phyloP scores from a whole-genome alignment of 257 asterid genomes.

The Fraxinus pennsylvanica region DNA sequence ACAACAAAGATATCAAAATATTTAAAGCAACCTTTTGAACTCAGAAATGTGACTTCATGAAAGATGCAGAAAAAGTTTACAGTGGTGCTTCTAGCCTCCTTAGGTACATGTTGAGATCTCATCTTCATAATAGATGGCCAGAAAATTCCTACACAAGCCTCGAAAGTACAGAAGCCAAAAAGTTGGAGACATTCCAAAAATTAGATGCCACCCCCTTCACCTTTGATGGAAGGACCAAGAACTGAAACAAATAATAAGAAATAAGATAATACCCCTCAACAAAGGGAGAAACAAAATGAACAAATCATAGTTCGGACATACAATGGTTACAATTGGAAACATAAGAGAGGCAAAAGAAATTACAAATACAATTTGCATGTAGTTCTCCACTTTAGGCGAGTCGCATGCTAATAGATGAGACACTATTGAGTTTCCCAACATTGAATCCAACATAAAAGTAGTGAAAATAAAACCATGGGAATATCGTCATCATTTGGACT shows the following conservation, averaged over 20 bases:
- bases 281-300: conserved; percentile 6
- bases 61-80: conserved; percentile 69
- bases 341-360: conserved; percentile 72
- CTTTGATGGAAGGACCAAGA: too few species aligned
- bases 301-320: conserved; percentile 30
- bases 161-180: too few species aligned
- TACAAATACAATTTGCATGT: conserved; percentile 54
- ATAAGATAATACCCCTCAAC: conserved; percentile 12
- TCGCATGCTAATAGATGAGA: not conserved
- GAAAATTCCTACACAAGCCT: too few species aligned
- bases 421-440: conserved; percentile 9
- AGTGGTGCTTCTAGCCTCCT: conserved; percentile 72
- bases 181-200: too few species aligned
- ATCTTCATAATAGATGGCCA: too few species aligned
- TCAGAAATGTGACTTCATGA: too few species aligned
- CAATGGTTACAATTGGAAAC: conserved; percentile 72
- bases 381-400: conserved; percentile 5
- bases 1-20: too few species aligned
- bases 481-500: conserved; percentile 6
- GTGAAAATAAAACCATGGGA: not conserved
- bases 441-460: not conserved
- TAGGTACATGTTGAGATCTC: conserved; percentile 33
- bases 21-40: too few species aligned
- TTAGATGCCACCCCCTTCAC: too few species aligned
- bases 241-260: too few species aligned